Conservation (phyloP, 495 filamentous ascomycete species). For the Beverwykella pulmonaria region DNA sequence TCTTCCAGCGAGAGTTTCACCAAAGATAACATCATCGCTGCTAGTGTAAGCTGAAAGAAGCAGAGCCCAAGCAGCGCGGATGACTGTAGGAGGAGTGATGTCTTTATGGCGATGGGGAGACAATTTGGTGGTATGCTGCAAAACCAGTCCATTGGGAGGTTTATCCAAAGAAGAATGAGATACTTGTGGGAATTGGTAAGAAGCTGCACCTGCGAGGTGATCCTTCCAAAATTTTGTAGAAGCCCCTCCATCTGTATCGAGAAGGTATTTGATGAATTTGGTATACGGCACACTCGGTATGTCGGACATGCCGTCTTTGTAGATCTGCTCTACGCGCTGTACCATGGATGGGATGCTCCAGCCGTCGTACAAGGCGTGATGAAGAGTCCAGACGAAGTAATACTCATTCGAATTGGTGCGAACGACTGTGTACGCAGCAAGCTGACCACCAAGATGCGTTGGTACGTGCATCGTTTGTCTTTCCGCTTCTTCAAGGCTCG, state of each 20-base stretch:
- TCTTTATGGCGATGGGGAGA: slow-evolving; percentile 6
- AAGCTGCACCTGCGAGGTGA: slow-evolving; percentile 14
- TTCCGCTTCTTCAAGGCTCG: slow-evolving; percentile 17
- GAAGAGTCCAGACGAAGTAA: slow-evolving; percentile 42
- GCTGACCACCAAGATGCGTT: slow-evolving; percentile 12
- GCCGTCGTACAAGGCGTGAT: slow-evolving; percentile 47
- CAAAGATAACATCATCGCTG: slow-evolving; percentile 57
- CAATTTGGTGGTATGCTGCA: slow-evolving; percentile 23
- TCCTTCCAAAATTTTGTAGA: slow-evolving; percentile 26
- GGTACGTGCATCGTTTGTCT: slow-evolving; percentile 9
- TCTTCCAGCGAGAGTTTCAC: slow-evolving; percentile 59
- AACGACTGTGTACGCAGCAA: slow-evolving; percentile 30
- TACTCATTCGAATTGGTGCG: slow-evolving; percentile 7
- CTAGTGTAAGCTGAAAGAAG: slow-evolving; percentile 52
- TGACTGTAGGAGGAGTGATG: slow-evolving; percentile 54
- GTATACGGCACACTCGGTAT: slow-evolving; percentile 26
- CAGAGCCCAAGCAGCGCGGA: slow-evolving; percentile 60
- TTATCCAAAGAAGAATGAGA: slow-evolving; percentile 1
- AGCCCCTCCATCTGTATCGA: slow-evolving; percentile 8
- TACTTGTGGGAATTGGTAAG: slow-evolving; percentile 29
- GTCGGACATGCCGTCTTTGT: slow-evolving; percentile 29
- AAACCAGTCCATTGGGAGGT: slow-evolving; percentile 6
- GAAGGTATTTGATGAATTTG: slow-evolving; percentile 36
- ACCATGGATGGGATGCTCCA: slow-evolving; percentile 33
- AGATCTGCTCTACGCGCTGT: slow-evolving; percentile 25